phyloP scores from a whole-genome alignment of 345 rosid species.

The Microcos paniculata region DNA sequence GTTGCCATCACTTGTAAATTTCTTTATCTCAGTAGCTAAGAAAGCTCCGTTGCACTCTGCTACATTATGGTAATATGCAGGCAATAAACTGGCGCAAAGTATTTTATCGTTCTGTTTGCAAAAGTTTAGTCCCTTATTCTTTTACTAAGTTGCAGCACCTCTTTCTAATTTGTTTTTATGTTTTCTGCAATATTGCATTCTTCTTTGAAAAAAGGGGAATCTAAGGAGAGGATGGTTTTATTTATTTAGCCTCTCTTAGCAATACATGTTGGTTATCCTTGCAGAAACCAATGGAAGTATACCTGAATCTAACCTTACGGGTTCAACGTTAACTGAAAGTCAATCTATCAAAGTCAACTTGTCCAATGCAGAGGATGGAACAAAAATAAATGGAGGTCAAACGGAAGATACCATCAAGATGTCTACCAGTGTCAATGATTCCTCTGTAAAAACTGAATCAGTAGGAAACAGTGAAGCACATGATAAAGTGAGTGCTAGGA shows the following conservation, averaged over 20 bases:
- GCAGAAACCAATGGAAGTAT: conserved; percentile 52
- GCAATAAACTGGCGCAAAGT: background rate
- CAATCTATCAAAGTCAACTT: conserved; percentile 28
- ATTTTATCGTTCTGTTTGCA: background rate
- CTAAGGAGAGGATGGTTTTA: conserved; percentile 11
- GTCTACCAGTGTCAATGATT: conserved; percentile 36
- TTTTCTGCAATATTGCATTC: background rate
- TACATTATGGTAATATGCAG: background rate
- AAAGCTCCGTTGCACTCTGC: background rate
- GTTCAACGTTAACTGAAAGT: conserved; percentile 31
- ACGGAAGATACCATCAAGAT: conserved; percentile 38
- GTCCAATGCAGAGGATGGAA: conserved; percentile 40
- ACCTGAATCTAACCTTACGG: conserved; percentile 42
- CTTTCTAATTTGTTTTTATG: background rate
- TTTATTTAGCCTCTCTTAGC: conserved; percentile 13
- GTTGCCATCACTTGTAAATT: background rate
- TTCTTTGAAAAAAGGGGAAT: too few relatives aligned
- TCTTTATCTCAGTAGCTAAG: background rate
- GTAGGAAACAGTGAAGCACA: conserved; percentile 36
- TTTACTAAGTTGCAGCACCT: background rate
- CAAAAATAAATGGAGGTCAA: conserved; percentile 34
- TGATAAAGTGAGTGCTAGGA: conserved; percentile 50
- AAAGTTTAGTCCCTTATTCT: background rate
- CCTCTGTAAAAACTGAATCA: conserved; percentile 35
- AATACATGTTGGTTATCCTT: conserved; percentile 28